These are phyloP conservation scores for Stenocarpella maydis DNA, from an alignment of 2,329 filamentous ascomycete species.

Conservation along the genomic window DNA sequence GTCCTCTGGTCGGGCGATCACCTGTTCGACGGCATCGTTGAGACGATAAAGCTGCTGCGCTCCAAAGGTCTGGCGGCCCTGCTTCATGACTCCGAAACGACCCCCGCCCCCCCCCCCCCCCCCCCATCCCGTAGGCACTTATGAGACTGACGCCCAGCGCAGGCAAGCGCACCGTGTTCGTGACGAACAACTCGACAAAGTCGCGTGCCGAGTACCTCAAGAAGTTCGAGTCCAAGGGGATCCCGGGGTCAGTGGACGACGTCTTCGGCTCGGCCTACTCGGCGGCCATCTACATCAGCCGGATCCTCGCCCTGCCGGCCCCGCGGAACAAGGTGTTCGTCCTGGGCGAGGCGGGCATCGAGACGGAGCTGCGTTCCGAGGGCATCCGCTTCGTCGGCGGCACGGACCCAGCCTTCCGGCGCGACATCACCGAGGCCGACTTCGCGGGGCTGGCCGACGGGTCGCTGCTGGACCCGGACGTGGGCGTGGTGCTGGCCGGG, in stretches of 20 bases:
- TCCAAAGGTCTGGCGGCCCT: constrained; percentile 69
- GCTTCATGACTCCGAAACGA: constrained; percentile 28
- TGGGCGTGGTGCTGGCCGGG: constrained; percentile 88
- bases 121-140: neutral
- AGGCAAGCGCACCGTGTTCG: constrained; percentile 95
- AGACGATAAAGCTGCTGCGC: constrained; percentile 84
- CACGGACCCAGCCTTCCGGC: constrained; percentile 79
- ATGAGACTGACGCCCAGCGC: neutral
- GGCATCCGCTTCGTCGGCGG: constrained; percentile 84
- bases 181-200: constrained; percentile 99
- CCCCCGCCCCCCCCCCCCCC: no score
- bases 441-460: constrained; percentile 80
- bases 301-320: constrained; percentile 81
- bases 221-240: constrained; percentile 84
- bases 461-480: constrained; percentile 81
- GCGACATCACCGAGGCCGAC: constrained; percentile 83
- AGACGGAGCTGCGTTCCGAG: constrained; percentile 85
- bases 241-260: constrained; percentile 83
- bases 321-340: constrained; percentile 94
- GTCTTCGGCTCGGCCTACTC: constrained; percentile 97
- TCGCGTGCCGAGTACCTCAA: constrained; percentile 91
- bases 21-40: constrained; percentile 83
- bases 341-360: constrained; percentile 89
- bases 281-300: constrained; percentile 92
- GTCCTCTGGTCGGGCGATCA: constrained; percentile 97